A percentile compares a stretch with the other conserved stretches of the same genome.
Evolutionary conservation across 345 rosid species (phyloP).

Genomic region (Hibiscus syriacus): DNA sequence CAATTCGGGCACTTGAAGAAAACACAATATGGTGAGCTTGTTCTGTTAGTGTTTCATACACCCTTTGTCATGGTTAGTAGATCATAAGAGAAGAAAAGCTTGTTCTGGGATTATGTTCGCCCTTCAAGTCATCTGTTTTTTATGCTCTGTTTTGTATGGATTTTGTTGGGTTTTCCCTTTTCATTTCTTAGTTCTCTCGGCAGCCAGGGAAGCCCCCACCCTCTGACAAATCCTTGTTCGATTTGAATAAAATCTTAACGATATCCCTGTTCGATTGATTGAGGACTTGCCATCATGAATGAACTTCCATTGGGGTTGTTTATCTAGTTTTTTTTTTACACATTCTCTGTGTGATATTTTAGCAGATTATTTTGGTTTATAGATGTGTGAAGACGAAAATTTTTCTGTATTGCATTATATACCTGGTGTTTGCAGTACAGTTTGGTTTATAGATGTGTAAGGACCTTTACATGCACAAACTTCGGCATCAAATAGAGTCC

Average conservation of each 20-base stretch:
- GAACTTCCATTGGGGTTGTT: too few relatives aligned
- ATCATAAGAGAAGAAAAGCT: too few relatives aligned
- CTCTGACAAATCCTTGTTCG: too few relatives aligned
- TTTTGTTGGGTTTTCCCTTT: neutral
- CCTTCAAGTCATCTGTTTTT: neutral
- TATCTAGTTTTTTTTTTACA: neutral
- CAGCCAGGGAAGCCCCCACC: neutral
- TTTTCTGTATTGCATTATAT: neutral
- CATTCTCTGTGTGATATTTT: neutral
- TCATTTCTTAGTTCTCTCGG: neutral
- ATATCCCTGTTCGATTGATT: too few relatives aligned
- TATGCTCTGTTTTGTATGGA: too few relatives aligned
- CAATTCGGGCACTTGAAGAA: slow-evolving; percentile 13
- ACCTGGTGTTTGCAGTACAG: neutral
- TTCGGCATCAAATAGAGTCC: neutral
- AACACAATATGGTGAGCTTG: slow-evolving; percentile 15
- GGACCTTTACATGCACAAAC: too few relatives aligned
- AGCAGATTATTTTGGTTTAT: neutral
- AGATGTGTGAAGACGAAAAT: neutral
- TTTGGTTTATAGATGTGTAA: too few relatives aligned
- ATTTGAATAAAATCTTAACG: too few relatives aligned
- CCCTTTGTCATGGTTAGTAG: neutral
- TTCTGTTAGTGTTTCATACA: neutral
- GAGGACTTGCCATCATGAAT: too few relatives aligned
- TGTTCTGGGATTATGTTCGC: too few relatives aligned